phyloP scores from a whole-genome alignment of 306 rosid species.

The Acmispon strigosus region DNA sequence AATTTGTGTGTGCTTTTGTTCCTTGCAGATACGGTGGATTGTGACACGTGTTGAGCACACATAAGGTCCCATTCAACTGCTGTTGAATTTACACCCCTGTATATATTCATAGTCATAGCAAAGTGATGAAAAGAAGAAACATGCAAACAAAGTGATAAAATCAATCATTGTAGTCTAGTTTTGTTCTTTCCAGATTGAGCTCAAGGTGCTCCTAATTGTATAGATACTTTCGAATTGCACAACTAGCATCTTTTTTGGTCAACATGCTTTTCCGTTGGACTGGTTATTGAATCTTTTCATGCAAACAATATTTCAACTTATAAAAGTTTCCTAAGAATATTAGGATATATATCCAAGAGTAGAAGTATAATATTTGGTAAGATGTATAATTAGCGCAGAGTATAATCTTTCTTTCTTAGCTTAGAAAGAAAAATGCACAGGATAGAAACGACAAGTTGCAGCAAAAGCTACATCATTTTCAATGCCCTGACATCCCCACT shows the following conservation, averaged over 20 bases:
- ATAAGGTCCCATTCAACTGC: not conserved
- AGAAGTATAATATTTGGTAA: no score
- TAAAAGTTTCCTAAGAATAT: no score
- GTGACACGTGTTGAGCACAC: constrained; percentile 37
- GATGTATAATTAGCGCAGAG: not conserved
- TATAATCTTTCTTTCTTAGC: not conserved
- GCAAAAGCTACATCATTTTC: not conserved
- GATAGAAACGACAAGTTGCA: not conserved
- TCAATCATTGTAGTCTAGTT: not conserved
- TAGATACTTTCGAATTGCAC: not conserved
- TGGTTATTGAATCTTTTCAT: no score
- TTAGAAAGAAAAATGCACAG: not conserved
- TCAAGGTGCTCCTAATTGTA: not conserved
- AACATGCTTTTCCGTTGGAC: no score
- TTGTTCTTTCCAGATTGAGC: not conserved
- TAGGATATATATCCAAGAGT: not conserved
- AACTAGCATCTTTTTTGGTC: no score
- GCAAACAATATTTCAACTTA: no score
- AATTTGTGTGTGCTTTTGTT: not conserved
- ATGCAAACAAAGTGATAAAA: not conserved
- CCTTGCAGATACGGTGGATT: constrained; percentile 65
- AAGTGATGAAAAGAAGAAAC: not conserved
- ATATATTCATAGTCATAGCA: not conserved
- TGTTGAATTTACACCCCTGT: not conserved
- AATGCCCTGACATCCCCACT: not conserved